Evolutionary conservation across 2,329 filamentous ascomycete species (phyloP).

Genomic region (Colletotrichum karsti): DNA sequence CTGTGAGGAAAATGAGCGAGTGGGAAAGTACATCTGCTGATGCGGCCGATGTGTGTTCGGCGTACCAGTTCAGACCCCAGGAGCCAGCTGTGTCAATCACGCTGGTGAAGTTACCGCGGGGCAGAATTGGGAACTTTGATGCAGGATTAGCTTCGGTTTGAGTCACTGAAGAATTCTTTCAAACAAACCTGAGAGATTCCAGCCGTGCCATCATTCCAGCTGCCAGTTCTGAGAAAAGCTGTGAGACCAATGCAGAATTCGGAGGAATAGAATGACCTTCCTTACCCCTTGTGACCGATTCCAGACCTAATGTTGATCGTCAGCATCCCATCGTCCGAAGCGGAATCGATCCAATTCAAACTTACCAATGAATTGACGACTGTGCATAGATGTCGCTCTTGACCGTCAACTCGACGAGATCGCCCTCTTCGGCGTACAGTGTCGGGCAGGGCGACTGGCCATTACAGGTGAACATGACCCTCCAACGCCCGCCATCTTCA

Average conservation of each 20-base stretch:
- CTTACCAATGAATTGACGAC: slow-evolving; percentile 17
- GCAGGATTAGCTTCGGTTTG: not conserved
- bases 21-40: slow-evolving; percentile 6
- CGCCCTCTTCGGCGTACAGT: slow-evolving; percentile 13
- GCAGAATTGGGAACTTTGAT: slow-evolving; percentile 2
- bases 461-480: slow-evolving; percentile 21
- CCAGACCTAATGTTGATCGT: slow-evolving; percentile 1
- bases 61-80: slow-evolving; percentile 22
- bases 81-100: slow-evolving; percentile 13
- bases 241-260: no score
- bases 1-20: no score
- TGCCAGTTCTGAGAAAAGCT: not conserved
- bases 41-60: slow-evolving; percentile 15
- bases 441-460: slow-evolving; percentile 23
- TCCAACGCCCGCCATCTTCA: slow-evolving; percentile 22
- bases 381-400: slow-evolving; percentile 14
- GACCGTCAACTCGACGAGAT: slow-evolving; percentile 12
- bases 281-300: slow-evolving; percentile 20
- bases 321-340: not conserved
- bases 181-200: slow-evolving; percentile 9
- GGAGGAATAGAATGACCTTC: not conserved
- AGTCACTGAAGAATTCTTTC: no score
- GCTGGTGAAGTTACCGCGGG: slow-evolving; percentile 19
- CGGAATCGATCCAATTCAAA: no score
- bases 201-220: slow-evolving; percentile 19